These are phyloP conservation scores for Mallotus repandus DNA, from an alignment of 441 rosid genomes.

Conservation along the genomic window DNA sequence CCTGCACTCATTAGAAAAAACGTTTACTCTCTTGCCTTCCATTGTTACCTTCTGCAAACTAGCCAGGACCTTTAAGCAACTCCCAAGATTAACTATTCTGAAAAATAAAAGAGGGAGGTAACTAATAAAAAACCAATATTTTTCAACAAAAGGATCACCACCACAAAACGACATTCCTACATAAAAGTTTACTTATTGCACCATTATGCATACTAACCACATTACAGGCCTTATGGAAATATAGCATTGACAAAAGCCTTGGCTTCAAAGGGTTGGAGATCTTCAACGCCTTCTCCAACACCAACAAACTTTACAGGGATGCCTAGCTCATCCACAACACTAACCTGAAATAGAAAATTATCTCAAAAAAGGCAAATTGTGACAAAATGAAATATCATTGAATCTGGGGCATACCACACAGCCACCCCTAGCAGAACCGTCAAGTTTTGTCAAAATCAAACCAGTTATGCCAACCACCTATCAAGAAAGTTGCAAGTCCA, in stretches of 20 bases:
- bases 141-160: background rate
- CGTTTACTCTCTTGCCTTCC: background rate
- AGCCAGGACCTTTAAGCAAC: background rate
- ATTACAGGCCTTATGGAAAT: constrained; percentile 49
- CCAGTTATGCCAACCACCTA: constrained; percentile 94
- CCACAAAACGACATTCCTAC: background rate
- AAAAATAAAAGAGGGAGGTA: background rate
- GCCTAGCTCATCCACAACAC: constrained; percentile 94
- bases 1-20: background rate
- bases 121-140: background rate
- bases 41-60: background rate
- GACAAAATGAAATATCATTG: background rate
- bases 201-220: constrained; percentile 11
- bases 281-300: constrained; percentile 91
- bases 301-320: constrained; percentile 95
- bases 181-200: background rate
- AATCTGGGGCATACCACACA: constrained; percentile 67
- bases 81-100: background rate
- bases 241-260: constrained; percentile 85
- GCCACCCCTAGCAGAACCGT: constrained; percentile 96
- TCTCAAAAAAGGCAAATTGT: constrained; percentile 10
- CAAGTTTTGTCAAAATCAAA: constrained; percentile 87
- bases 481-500: constrained; percentile 15
- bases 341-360: constrained; percentile 52
- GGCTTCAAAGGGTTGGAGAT: constrained; percentile 94